These are phyloP conservation scores for Hericium coralloides DNA, from an alignment of 768 basidiomycete species.

Conservation along the genomic window DNA sequence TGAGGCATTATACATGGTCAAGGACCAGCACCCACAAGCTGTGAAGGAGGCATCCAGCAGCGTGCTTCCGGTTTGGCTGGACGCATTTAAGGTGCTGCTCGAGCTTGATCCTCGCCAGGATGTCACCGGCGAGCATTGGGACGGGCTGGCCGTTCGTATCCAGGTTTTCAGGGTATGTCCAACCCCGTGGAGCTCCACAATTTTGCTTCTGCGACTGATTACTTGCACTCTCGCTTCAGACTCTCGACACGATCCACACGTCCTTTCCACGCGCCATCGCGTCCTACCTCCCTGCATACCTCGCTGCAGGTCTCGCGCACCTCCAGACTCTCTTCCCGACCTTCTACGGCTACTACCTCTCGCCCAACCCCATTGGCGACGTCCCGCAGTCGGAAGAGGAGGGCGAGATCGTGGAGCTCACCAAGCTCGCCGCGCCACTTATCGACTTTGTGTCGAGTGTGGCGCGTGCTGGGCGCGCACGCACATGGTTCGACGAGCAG, in stretches of 20 bases:
- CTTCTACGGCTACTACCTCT: slow-evolving; percentile 55
- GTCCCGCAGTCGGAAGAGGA: slow-evolving; percentile 56
- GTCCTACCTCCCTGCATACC: slow-evolving; percentile 52
- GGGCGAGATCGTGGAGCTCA: slow-evolving; percentile 67
- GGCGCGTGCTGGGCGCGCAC: slow-evolving; percentile 54
- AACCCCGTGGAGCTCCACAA: not conserved
- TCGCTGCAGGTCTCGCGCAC: slow-evolving; percentile 50
- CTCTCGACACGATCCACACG: slow-evolving; percentile 69
- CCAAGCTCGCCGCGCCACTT: slow-evolving; percentile 68
- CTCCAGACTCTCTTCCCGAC: slow-evolving; percentile 49
- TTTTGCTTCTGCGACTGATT: not conserved
- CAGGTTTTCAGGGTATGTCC: slow-evolving; percentile 74
- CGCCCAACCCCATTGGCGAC: slow-evolving; percentile 32
- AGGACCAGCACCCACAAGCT: slow-evolving; percentile 82
- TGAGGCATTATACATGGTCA: slow-evolving; percentile 87
- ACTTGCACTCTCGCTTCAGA: slow-evolving; percentile 32
- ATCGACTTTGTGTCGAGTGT: slow-evolving; percentile 71
- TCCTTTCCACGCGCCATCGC: slow-evolving; percentile 73
- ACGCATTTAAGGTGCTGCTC: slow-evolving; percentile 76
- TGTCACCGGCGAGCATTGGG: slow-evolving; percentile 62
- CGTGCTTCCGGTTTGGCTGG: slow-evolving; percentile 87
- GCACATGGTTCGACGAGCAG: slow-evolving; percentile 49
- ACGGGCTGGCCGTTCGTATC: slow-evolving; percentile 66
- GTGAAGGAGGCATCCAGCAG: slow-evolving; percentile 75
- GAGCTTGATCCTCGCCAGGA: slow-evolving; percentile 55